Conservation (phyloP, 2,329 filamentous ascomycete species). For the Rugonectria rugulosa region DNA sequence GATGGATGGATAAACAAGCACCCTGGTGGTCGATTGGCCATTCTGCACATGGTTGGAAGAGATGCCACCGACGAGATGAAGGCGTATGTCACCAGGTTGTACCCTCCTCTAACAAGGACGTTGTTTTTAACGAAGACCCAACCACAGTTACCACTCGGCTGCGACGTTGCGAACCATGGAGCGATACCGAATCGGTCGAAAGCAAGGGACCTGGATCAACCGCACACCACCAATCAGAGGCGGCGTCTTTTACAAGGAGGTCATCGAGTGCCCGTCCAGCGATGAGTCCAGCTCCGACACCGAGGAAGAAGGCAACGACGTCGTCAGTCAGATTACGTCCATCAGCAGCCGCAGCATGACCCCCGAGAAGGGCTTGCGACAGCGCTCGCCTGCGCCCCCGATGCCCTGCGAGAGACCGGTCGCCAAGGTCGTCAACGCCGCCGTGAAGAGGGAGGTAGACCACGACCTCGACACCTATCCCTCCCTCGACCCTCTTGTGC, state of each 20-base stretch:
- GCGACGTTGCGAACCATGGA: constrained; percentile 64
- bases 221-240: constrained; percentile 66
- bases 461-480: constrained; percentile 53
- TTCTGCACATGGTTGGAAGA: constrained; percentile 59
- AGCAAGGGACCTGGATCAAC: constrained; percentile 64
- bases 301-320: constrained; percentile 17
- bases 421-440: constrained; percentile 30
- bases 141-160: constrained; percentile 62
- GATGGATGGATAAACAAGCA: constrained; percentile 66
- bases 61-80: constrained; percentile 48
- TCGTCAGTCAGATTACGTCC: constrained; percentile 31
- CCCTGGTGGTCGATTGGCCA: constrained; percentile 65
- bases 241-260: constrained; percentile 46
- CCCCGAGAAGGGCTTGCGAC: constrained; percentile 16
- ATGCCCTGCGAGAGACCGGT: constrained; percentile 16
- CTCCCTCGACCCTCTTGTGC: constrained; percentile 60
- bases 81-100: constrained; percentile 36
- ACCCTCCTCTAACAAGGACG: background rate
- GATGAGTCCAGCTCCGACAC: constrained; percentile 30
- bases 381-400: constrained; percentile 19
- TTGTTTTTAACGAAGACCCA: constrained; percentile 23
- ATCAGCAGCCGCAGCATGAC: constrained; percentile 23
- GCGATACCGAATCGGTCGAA: constrained; percentile 66
- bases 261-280: constrained; percentile 21
- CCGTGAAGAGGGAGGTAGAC: constrained; percentile 39